Base-by-base conservation (phyloP, 148 eudicot species). In the Talinum fruticosum region DNA sequence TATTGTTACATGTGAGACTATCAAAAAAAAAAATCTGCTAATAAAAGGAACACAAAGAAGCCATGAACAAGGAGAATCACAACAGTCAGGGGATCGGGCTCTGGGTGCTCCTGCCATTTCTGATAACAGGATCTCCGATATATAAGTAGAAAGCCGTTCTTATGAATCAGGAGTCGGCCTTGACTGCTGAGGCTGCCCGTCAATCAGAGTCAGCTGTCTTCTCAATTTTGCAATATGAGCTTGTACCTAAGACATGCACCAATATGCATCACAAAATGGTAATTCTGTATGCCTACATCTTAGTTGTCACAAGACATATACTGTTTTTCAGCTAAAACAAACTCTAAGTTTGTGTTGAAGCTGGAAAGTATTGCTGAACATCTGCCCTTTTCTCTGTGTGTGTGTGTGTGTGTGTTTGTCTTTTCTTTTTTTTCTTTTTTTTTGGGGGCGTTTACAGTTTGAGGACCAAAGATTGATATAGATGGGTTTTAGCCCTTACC, bases 191-290 rank as follows among this genome's bases (percentile, higher is more conserved):
- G 87, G 86, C 81, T 84, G 92, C 36, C 89, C 89, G 34, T 92
- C 93, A n/a, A 88, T 80, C 80, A 89, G 80, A 76, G 82, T 92
- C 85, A 92, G 72, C 82, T 88, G 92, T 86, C 94, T 87, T 80
- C 90, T 82, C 79, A 90, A 83, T 80, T 91, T 86, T 14, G 97
- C 94, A 83, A 87, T 85, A 77, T 90, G 97, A 71, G 89, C 81
- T 90, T 90, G 92, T 37, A 90, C 89, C 97, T 92, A 49, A 59
- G 7, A 69, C 59, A 70, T 37, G 13, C 18, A 33, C 75, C 62
- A 54, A 65, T 41, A 23, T 54, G 18, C n/a, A 30, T 71, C 64
- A 72, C 13, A n/a, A 24, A 24, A 47, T 24, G 0, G 16, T 69
- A 37, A 5, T 70, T 70, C 18, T 23, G 29, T 69, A 21, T 69